Percentiles rank a stretch among this genome's conserved stretches.
Conservation (phyloP, 2,329 filamentous ascomycete species). For the Ophiosphaerella herpotricha region DNA sequence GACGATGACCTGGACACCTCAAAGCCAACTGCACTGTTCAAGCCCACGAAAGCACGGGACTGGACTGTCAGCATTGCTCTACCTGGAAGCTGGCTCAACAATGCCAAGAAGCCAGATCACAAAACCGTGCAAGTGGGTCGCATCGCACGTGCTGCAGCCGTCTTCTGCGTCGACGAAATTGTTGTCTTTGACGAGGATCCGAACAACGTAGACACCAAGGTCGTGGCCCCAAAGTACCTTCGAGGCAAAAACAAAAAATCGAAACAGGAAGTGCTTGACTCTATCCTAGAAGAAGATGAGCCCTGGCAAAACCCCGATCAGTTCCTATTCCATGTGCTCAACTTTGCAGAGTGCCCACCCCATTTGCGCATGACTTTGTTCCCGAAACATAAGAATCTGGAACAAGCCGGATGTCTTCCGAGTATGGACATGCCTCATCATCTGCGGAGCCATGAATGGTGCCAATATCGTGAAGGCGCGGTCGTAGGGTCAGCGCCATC, state of each 20-base stretch:
- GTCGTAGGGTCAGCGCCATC: constrained; percentile 51
- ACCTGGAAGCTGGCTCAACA: constrained; percentile 70
- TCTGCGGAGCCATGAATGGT: constrained; percentile 74
- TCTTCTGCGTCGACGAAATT: constrained; percentile 85
- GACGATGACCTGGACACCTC: constrained; percentile 56
- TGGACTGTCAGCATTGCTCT: constrained; percentile 80
- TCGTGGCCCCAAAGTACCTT: constrained; percentile 26
- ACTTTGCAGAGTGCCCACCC: constrained; percentile 82
- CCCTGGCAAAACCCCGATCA: constrained; percentile 74
- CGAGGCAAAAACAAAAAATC: constrained; percentile 48
- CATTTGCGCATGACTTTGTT: constrained; percentile 79
- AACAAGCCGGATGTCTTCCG: constrained; percentile 72
- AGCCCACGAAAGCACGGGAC: constrained; percentile 65
- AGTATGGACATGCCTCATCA: constrained; percentile 87
- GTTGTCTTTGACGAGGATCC: constrained; percentile 79
- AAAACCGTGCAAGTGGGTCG: constrained; percentile 74
- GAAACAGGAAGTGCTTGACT: constrained; percentile 49
- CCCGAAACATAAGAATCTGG: constrained; percentile 76
- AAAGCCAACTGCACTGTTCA: constrained; percentile 72
- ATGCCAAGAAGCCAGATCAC: constrained; percentile 73
- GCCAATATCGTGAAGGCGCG: constrained; percentile 79
- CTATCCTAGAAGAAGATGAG: constrained; percentile 49
- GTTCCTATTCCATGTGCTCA: constrained; percentile 78
- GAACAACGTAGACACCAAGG: constrained; percentile 26
- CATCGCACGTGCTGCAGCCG: constrained; percentile 78